These are phyloP conservation scores for Trichoderma sp. DNA, from an alignment of 2,329 filamentous ascomycete species.

Conservation along the genomic window DNA sequence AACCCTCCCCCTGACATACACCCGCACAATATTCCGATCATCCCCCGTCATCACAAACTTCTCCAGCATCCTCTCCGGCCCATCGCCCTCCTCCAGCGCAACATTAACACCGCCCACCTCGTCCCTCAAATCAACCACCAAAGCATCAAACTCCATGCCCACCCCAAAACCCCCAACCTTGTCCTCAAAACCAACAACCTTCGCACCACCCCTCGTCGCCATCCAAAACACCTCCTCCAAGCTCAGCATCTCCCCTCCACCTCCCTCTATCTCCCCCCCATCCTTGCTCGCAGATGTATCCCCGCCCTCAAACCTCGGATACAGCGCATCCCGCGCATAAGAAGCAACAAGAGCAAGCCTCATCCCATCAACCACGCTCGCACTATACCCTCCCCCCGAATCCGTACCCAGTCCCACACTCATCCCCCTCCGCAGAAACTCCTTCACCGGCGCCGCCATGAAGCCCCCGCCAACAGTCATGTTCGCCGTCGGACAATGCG, in stretches of 20 bases:
- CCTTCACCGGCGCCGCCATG: conserved; percentile 62
- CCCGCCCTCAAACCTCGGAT: conserved; percentile 28
- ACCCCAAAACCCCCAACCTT: conserved; percentile 58
- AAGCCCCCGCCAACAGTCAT: conserved; percentile 64
- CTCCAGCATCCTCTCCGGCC: conserved; percentile 53
- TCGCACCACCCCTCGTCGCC: conserved; percentile 62
- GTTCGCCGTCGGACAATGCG: conserved; percentile 67
- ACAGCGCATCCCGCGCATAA: conserved; percentile 49
- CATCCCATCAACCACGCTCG: conserved; percentile 61
- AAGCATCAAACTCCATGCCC: conserved; percentile 65
- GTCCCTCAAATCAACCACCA: conserved; percentile 49
- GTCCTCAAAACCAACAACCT: conserved; percentile 57
- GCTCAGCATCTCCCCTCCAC: conserved; percentile 36
- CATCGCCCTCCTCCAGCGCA: conserved; percentile 56
- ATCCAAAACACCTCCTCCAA: conserved; percentile 60
- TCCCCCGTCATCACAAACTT: conserved; percentile 69
- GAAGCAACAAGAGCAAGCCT: conserved; percentile 60
- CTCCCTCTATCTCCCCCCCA: not conserved
- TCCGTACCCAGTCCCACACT: conserved; percentile 70
- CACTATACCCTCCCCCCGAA: conserved; percentile 63
- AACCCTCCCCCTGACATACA: conserved; percentile 54
- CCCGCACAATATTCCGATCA: conserved; percentile 60
- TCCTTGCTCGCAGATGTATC: not conserved
- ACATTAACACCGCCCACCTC: conserved; percentile 50
- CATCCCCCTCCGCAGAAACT: conserved; percentile 59